These are phyloP conservation scores for Escovopsis sp. DNA, from an alignment of 2,329 filamentous ascomycete species.

Conservation along the genomic window DNA sequence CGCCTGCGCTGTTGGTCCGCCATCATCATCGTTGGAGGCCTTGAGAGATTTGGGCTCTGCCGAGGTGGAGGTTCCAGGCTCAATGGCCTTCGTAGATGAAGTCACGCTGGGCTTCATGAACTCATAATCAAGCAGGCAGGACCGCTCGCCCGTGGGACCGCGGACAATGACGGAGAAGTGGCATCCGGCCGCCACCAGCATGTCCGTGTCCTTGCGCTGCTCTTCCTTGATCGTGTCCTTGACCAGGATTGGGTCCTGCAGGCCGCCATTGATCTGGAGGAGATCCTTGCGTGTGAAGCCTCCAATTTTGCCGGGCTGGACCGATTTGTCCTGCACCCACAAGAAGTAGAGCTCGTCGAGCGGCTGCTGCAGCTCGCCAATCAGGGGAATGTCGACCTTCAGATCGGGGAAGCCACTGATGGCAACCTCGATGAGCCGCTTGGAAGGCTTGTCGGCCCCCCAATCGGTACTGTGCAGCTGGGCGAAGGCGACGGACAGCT, in stretches of 20 bases:
- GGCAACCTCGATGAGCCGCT: conserved; percentile 9
- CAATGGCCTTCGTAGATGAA: neutral
- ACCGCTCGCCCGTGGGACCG: neutral
- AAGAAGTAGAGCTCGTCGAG: conserved; percentile 21
- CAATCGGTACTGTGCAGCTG: conserved; percentile 7
- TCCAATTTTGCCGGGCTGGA: neutral
- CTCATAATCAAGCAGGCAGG: conserved; percentile 12
- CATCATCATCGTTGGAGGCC: neutral
- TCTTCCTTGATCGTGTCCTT: conserved; percentile 7
- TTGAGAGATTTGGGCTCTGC: neutral
- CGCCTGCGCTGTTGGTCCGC: conserved; percentile 6
- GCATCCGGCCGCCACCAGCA: conserved; percentile 10
- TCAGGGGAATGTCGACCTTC: conserved; percentile 14
- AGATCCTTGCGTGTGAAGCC: conserved; percentile 4
- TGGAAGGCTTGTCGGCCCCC: conserved; percentile 6
- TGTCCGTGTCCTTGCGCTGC: conserved; percentile 3
- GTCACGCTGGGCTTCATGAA: conserved; percentile 9
- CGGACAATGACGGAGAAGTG: conserved; percentile 14
- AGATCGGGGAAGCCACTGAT: conserved; percentile 7
- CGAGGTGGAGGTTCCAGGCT: neutral
- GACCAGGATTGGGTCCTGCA: conserved; percentile 1
- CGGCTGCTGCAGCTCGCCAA: conserved; percentile 18
- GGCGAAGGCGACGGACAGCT: conserved; percentile 4
- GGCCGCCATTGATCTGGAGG: conserved; percentile 1
- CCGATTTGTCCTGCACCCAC: conserved; percentile 15